Evolutionary conservation across 1,284 basidiomycete species (phyloP).

Genomic region (Pascua sp.): DNA sequence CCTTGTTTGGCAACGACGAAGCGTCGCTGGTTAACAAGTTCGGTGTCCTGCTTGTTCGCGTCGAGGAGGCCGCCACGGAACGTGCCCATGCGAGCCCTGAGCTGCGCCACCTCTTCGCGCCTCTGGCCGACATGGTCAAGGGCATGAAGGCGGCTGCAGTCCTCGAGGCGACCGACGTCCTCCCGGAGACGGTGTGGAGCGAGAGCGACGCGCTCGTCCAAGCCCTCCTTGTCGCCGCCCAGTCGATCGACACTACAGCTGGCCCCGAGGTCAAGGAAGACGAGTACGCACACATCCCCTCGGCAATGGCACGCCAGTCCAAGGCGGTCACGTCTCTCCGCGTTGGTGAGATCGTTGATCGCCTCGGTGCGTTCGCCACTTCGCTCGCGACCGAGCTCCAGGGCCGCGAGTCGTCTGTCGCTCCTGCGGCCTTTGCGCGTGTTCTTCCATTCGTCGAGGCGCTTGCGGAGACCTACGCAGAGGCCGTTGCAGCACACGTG

Average conservation of each 20-base stretch:
- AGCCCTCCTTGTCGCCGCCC: slow-evolving; percentile 61
- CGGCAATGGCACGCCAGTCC: slow-evolving; percentile 27
- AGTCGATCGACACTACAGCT: slow-evolving; percentile 53
- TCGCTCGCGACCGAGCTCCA: slow-evolving; percentile 13
- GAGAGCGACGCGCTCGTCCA: slow-evolving; percentile 57
- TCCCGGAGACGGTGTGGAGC: slow-evolving; percentile 25
- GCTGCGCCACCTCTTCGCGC: slow-evolving; percentile 54
- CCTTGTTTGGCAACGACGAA: slow-evolving; percentile 30
- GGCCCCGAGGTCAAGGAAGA: slow-evolving; percentile 29
- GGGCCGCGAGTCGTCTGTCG: slow-evolving; percentile 9
- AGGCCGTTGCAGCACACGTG: slow-evolving; percentile 21
- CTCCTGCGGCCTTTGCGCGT: slow-evolving; percentile 28
- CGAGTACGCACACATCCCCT: slow-evolving; percentile 35
- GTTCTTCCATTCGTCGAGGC: slow-evolving; percentile 52
- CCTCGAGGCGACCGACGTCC: slow-evolving; percentile 1
- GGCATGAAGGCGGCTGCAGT: slow-evolving; percentile 6
- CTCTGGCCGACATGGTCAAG: slow-evolving; percentile 55
- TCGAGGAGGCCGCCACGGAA: background rate
- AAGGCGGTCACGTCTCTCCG: slow-evolving; percentile 32
- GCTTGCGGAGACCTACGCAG: slow-evolving; percentile 57
- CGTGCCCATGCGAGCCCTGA: slow-evolving; percentile 41
- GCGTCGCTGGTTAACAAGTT: slow-evolving; percentile 13
- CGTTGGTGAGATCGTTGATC: slow-evolving; percentile 34
- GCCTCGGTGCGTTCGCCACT: slow-evolving; percentile 29
- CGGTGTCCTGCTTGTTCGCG: slow-evolving; percentile 7